phyloP scores from a whole-genome alignment of 2,329 filamentous ascomycete genomes.

The Colletotrichum australisinense region DNA sequence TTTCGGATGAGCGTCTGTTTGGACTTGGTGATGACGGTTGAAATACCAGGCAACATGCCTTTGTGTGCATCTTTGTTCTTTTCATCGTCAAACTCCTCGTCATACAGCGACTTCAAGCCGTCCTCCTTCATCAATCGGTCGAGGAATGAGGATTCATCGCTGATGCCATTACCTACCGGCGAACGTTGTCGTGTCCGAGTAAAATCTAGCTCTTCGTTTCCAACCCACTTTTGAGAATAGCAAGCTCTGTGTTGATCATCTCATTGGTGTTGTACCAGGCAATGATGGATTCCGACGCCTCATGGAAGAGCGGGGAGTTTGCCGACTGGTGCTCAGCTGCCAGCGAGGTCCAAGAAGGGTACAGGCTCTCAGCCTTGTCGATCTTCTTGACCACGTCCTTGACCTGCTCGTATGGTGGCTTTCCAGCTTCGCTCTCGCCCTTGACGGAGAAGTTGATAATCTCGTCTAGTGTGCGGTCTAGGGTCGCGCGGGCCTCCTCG shows the following conservation, averaged over 20 bases:
- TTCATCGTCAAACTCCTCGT: slow-evolving; percentile 61
- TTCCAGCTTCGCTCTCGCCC: slow-evolving; percentile 90
- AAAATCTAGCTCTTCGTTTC: slow-evolving; percentile 95
- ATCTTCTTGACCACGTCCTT: slow-evolving; percentile 91
- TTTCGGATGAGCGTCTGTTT: slow-evolving; percentile 92
- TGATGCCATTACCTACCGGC: slow-evolving; percentile 76
- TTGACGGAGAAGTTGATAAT: slow-evolving; percentile 96
- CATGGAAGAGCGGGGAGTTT: slow-evolving; percentile 79
- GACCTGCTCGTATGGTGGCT: slow-evolving; percentile 88
- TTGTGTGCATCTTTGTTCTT: slow-evolving; percentile 56
- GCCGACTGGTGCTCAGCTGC: slow-evolving; percentile 80
- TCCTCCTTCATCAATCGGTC: slow-evolving; percentile 97
- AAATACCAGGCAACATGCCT: slow-evolving; percentile 87
- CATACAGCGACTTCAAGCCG: slow-evolving; percentile 90
- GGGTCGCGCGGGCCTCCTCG: slow-evolving; percentile 81
- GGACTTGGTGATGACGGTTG: slow-evolving; percentile 89
- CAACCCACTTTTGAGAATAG: slow-evolving; percentile 96
- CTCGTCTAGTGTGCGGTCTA: slow-evolving; percentile 83
- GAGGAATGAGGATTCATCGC: slow-evolving; percentile 92
- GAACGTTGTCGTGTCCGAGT: slow-evolving; percentile 78
- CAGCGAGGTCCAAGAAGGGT: slow-evolving; percentile 82
- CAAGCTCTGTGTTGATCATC: slow-evolving; percentile 94
- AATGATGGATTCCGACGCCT: slow-evolving; percentile 89
- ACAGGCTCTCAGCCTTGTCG: slow-evolving; percentile 87
- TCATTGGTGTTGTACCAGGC: slow-evolving; percentile 98